Base-by-base conservation (phyloP, 2,329 filamentous ascomycete genomes). In the Colletotrichum salicis region DNA sequence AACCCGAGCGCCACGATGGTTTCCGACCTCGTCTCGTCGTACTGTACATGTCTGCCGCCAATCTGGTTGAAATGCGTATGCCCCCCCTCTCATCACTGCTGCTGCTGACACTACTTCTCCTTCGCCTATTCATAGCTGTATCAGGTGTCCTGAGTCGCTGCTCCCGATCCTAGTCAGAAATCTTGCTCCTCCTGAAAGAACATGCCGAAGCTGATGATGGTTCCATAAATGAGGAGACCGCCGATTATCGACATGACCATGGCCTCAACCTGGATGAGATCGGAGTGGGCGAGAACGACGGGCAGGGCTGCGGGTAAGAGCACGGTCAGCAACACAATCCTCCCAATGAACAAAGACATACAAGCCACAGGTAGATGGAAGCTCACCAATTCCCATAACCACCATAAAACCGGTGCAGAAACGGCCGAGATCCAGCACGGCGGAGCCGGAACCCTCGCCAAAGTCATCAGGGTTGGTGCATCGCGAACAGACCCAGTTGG, bases 181-280 rank as follows among this genome's bases (percentile, higher is more conserved):
- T 98, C 96, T 80, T 97, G 93, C 81, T 98, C 95, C 83, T 98
- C 95, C 81, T 96, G 93, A 87, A 99, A 99, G 86, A 98, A 99
- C 91, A 98, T 93, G 76, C 93, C 92, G 83, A 99, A 99, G 85
- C 93, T 96, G 84, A 99, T 97, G 80, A 99, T 98, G 60, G 96
- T 99, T 69, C 94, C 94, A 84, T 99, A 99, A 81, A 99, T 99
- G 80, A 99, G 85, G 71, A 98, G 86, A 64, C 96, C 96, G 33
- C 96, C 96, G 64, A 96, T 84, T 77, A 99, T 93, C 64, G 94
- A 97, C 96, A 99, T 99, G 80, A 94, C 86, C 91, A 97, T 97
- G 60, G 96, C 96, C 64, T 94, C 91, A 70, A 93, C 83, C 73
- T 91, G 86, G 79, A 99, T 99, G 74, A 96, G 88, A 70, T 90